A percentile compares a stretch with the other conserved stretches of the same genome.
Conservation (phyloP, 331 rosid genomes). For the Erythrophleum ivorense region DNA sequence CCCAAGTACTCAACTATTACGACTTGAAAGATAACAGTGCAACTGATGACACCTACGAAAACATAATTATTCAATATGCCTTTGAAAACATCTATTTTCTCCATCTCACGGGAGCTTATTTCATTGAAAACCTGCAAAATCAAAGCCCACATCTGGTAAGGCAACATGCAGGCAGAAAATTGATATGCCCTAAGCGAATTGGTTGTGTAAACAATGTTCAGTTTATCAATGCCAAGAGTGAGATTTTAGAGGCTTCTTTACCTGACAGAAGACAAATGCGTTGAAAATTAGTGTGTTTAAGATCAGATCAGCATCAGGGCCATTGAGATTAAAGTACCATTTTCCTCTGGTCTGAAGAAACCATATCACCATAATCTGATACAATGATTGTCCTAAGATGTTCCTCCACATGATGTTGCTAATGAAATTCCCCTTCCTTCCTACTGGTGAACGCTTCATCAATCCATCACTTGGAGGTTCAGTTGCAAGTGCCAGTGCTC, state of each 20-base stretch:
- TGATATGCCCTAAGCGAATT: conserved; percentile 15
- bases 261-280: conserved; percentile 92
- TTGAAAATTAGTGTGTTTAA: conserved; percentile 93
- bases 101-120: conserved; percentile 97
- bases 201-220: not conserved
- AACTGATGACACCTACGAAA: conserved; percentile 65
- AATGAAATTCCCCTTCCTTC: conserved; percentile 91
- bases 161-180: conserved; percentile 7
- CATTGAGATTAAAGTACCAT: conserved; percentile 56
- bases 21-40: conserved; percentile 79
- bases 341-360: conserved; percentile 86
- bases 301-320: conserved; percentile 69
- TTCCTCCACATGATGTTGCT: conserved; percentile 98
- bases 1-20: conserved; percentile 85
- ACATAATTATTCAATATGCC: conserved; percentile 82
- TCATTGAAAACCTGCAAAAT: conserved; percentile 81
- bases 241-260: conserved; percentile 37
- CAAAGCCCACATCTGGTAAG: conserved; percentile 39
- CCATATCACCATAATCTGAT: conserved; percentile 86
- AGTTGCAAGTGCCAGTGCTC: conserved; percentile 98
- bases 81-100: conserved; percentile 72
- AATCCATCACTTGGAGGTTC: conserved; percentile 91
- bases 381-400: conserved; percentile 83
- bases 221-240: not conserved
- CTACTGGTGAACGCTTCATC: conserved; percentile 90